Evolutionary conservation across 768 basidiomycete species (phyloP).

Genomic region (Mrakia blollopis): DNA sequence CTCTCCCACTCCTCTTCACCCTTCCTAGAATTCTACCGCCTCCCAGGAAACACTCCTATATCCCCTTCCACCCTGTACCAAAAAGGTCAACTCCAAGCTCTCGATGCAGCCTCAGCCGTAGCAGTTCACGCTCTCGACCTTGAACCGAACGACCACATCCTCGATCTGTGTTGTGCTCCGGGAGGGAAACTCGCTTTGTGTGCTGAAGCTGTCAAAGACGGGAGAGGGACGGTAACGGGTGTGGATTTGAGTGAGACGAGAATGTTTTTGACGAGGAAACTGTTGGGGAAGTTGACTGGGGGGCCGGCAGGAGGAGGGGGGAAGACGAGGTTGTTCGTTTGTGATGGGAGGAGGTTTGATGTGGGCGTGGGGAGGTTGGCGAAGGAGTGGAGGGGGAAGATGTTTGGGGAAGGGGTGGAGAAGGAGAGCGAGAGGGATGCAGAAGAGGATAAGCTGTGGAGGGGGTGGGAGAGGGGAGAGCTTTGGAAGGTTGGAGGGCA

Average conservation of each 20-base stretch:
- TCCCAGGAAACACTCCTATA: conserved; percentile 20
- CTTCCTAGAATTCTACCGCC: conserved; percentile 20
- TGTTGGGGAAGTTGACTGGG: background rate
- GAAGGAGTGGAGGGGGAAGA: conserved; percentile 12
- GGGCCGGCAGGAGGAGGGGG: background rate
- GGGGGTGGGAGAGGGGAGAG: conserved; percentile 6
- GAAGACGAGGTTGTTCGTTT: conserved; percentile 11
- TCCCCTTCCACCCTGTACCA: conserved; percentile 3
- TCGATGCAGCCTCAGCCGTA: conserved; percentile 30
- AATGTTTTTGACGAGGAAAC: background rate
- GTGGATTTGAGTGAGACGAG: conserved; percentile 21
- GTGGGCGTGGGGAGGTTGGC: conserved; percentile 14
- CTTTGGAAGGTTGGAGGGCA: background rate
- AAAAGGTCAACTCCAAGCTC: conserved; percentile 23
- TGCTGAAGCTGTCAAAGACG: conserved; percentile 4
- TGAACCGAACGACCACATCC: conserved; percentile 21
- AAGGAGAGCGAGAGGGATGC: background rate
- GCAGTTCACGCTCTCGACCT: conserved; percentile 29
- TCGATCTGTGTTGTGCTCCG: conserved; percentile 31
- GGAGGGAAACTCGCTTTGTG: conserved; percentile 26
- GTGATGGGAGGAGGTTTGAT: conserved; percentile 27
- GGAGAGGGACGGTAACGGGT: conserved; percentile 27
- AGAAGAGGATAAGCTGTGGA: background rate
- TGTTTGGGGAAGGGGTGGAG: conserved; percentile 12
- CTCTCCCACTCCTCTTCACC: conserved; percentile 2